phyloP scores from a whole-genome alignment of 192 early-diverging fungal species.

The Coemansia sp. region DNA sequence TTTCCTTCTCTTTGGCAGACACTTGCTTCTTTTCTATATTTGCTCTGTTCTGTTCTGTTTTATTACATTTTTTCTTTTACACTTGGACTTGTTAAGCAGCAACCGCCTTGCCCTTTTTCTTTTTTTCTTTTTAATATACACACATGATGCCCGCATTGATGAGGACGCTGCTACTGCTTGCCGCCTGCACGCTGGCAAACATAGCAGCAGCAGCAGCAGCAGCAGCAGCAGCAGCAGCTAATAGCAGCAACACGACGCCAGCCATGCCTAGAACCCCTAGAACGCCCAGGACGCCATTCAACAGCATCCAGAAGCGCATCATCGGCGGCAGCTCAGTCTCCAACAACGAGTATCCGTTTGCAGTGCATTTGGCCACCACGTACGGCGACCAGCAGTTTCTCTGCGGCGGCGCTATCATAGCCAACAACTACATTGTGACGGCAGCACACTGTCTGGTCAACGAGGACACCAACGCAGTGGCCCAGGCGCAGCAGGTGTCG shows the following conservation, averaged over 20 bases:
- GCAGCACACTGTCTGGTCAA: constrained; percentile 49
- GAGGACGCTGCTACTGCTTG: background rate
- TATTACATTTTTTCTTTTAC: too few relatives aligned
- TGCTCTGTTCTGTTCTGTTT: too few relatives aligned
- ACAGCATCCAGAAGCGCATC: constrained; percentile 31
- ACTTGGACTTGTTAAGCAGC: too few relatives aligned
- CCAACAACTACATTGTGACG: constrained; percentile 33
- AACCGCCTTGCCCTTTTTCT: too few relatives aligned
- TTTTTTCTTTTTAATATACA: background rate
- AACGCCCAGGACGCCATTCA: background rate
- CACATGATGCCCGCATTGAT: background rate
- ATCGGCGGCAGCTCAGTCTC: constrained; percentile 22
- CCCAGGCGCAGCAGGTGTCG: constrained; percentile 15
- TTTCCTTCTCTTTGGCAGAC: too few relatives aligned
- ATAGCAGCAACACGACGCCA: background rate
- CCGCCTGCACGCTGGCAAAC: background rate
- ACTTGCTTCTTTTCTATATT: too few relatives aligned
- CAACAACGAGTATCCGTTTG: constrained; percentile 29
- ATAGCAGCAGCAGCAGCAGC: background rate
- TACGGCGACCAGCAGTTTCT: constrained; percentile 21
- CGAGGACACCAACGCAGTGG: constrained; percentile 16
- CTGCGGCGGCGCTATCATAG: constrained; percentile 45
- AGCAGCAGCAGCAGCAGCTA: background rate
- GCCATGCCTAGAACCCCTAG: background rate
- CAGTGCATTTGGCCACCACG: constrained; percentile 37